Conservation (phyloP, 805 yeast genomes). For the Trichomonascus vanleenenianus region DNA sequence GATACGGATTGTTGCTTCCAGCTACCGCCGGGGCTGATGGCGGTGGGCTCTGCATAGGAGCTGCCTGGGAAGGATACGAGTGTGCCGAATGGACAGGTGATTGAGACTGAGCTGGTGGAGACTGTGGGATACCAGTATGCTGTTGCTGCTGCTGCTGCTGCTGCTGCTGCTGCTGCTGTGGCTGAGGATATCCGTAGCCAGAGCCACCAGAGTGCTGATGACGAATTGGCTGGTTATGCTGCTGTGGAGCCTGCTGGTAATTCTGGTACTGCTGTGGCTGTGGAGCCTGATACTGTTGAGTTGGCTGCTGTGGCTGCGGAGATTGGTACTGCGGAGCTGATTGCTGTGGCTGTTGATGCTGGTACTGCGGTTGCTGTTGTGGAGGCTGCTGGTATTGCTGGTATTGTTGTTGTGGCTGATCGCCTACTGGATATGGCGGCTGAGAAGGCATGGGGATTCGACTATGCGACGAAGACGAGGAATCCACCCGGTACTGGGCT, state of each 20-base stretch:
- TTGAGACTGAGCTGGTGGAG: not conserved
- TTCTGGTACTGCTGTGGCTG: conserved; percentile 5
- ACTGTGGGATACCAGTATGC: not conserved
- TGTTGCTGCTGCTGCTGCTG: conserved; percentile 1
- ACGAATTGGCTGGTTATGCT: not conserved
- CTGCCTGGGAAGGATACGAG: not conserved
- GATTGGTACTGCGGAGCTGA: not conserved
- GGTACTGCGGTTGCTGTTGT: conserved; percentile 3
- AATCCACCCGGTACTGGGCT: conserved; percentile 16
- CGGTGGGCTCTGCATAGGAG: no score
- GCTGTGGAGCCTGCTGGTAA: conserved; percentile 7
- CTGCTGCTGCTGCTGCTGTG: not conserved
- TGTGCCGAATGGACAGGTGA: not conserved
- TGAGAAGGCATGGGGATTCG: not conserved
- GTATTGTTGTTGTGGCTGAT: conserved; percentile 3
- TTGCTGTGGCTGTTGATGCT: not conserved
- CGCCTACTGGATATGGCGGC: conserved; percentile 5
- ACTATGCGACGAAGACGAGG: not conserved
- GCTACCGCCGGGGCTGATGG: no score
- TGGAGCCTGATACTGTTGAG: not conserved
- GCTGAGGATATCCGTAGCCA: not conserved
- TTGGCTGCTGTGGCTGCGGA: not conserved
- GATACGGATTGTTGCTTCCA: no score
- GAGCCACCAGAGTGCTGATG: not conserved
- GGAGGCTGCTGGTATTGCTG: conserved; percentile 2